Percentiles rank a stretch among this genome's conserved stretches.
Conservation (phyloP, 345 rosid species). For the Linum trigynum region DNA sequence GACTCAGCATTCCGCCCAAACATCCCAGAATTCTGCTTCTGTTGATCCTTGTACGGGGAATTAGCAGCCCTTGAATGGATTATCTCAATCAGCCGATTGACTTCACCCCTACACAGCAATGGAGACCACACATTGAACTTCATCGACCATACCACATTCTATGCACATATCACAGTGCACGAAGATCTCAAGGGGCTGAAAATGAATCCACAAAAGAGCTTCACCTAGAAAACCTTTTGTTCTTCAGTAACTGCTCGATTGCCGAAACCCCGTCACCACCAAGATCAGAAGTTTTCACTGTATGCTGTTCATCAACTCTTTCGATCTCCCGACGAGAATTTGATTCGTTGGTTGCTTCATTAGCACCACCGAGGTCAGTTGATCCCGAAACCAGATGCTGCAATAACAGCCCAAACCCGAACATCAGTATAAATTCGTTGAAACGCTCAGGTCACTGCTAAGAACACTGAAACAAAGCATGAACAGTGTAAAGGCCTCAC, state of each 20-base stretch:
- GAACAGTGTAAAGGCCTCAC: not conserved
- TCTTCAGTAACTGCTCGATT: not conserved
- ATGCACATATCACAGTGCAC: not conserved
- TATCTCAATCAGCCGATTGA: conserved; percentile 33
- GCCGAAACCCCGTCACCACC: not conserved
- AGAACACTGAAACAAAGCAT: not conserved
- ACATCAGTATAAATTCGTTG: not conserved
- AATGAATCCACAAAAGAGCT: not conserved
- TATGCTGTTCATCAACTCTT: not conserved
- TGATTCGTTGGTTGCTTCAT: not conserved
- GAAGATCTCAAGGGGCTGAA: not conserved
- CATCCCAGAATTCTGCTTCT: conserved; percentile 19
- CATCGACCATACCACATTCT: not conserved
- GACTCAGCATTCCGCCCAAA: conserved; percentile 21
- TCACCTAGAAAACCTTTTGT: not conserved
- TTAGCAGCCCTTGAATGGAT: conserved; percentile 51
- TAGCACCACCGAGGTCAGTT: not conserved
- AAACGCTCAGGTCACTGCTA: not conserved
- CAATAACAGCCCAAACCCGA: not conserved
- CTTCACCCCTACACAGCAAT: conserved; percentile 28
- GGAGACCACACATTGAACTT: not conserved
- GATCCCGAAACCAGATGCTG: not conserved
- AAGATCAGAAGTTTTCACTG: not conserved
- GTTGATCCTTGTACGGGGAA: conserved; percentile 27
- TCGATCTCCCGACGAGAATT: not conserved